Percentiles rank a stretch among this genome's conserved stretches.
These are phyloP conservation scores for Collybia sordida DNA, from an alignment of 768 basidiomycete species.

Conservation along the genomic window DNA sequence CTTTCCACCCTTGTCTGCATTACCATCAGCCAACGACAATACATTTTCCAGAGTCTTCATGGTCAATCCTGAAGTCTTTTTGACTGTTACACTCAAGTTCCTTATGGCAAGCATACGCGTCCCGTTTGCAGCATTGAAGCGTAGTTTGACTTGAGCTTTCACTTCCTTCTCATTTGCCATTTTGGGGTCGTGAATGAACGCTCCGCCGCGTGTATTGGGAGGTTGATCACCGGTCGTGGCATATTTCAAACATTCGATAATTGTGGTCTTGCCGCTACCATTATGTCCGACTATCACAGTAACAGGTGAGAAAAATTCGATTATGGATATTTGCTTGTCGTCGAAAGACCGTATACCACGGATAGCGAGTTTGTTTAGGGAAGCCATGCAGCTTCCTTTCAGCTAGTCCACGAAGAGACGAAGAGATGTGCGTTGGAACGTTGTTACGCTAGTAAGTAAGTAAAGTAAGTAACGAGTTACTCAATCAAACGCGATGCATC, in stretches of 20 bases:
- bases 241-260: constrained; percentile 99
- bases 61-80: constrained; percentile 83
- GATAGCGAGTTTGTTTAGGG: constrained; percentile 90
- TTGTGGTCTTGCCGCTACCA: constrained; percentile 97
- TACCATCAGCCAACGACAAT: constrained; percentile 68
- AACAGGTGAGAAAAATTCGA: constrained; percentile 96
- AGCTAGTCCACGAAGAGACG: not conserved
- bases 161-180: constrained; percentile 99
- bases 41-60: constrained; percentile 99
- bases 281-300: constrained; percentile 99
- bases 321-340: constrained; percentile 89
- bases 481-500: constrained; percentile 13
- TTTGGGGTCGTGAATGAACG: constrained; percentile 98
- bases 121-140: constrained; percentile 90
- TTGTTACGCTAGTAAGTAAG: too few relatives aligned
- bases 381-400: constrained; percentile 52
- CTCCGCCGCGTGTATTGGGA: constrained; percentile 96
- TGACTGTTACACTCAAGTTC: constrained; percentile 88
- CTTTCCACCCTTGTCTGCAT: constrained; percentile 71
- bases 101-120: constrained; percentile 87
- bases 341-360: constrained; percentile 95
- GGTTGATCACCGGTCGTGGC: constrained; percentile 98
- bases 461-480: too few relatives aligned
- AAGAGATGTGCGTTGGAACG: too few relatives aligned
- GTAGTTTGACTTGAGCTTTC: constrained; percentile 95